A percentile compares a stretch with the other conserved stretches of the same genome.
Conservation (phyloP, 192 early-diverging fungal genomes). For the Pilaira anomala region DNA sequence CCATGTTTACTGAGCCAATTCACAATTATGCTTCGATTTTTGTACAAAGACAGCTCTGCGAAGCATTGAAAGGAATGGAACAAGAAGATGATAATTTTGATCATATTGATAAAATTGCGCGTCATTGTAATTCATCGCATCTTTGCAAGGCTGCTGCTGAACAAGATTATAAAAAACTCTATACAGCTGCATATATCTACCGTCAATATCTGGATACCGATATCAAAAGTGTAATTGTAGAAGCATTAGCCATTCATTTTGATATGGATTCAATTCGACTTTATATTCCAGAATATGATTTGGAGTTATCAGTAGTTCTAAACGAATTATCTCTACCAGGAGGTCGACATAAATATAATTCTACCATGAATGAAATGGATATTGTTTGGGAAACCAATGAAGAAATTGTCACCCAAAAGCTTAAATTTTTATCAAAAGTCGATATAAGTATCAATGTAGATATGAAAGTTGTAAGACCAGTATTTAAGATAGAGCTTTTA, state of each 20-base stretch:
- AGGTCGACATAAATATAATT: background rate
- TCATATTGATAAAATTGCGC: constrained; percentile 5
- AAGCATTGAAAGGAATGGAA: constrained; percentile 4
- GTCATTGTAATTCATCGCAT: background rate
- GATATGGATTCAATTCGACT: background rate
- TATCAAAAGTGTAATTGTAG: background rate
- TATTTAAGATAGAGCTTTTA: constrained; percentile 3
- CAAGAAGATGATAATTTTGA: constrained; percentile 4
- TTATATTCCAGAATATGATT: constrained; percentile 10
- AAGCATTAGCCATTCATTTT: background rate
- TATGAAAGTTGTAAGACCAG: constrained; percentile 11
- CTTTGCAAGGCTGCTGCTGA: background rate
- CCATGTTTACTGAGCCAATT: constrained; percentile 3
- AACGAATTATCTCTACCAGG: constrained; percentile 2
- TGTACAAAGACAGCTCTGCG: background rate
- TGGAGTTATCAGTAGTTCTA: constrained; percentile 4
- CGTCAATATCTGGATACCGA: background rate
- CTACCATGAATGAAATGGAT: background rate
- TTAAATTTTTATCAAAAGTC: background rate
- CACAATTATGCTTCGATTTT: constrained; percentile 5
- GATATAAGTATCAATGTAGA: background rate
- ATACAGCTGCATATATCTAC: constrained; percentile 8
- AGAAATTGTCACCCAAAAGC: background rate
- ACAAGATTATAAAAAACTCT: constrained; percentile 5
- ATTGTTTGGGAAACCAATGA: background rate